A percentile compares a stretch with the other conserved stretches of the same genome.
These are phyloP conservation scores for Beta lomatogona DNA, from an alignment of 179 eudicot genomes.

Conservation along the genomic window DNA sequence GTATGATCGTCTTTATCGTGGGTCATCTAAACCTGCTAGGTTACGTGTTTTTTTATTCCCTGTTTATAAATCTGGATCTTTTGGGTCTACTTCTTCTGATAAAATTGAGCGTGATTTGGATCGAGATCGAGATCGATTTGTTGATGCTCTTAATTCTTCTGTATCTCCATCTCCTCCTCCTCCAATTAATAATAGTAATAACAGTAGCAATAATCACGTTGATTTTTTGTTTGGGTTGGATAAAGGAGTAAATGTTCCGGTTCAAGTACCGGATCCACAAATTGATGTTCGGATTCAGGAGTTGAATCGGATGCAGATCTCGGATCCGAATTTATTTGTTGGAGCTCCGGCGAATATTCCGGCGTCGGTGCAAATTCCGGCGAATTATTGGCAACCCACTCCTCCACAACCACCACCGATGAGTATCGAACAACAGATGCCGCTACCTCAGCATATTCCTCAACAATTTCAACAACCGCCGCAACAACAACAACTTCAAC, in stretches of 20 bases:
- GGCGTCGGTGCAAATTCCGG: constrained; percentile 31
- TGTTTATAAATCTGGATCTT: constrained; percentile 12
- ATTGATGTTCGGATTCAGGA: constrained; percentile 58
- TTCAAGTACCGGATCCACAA: constrained; percentile 35
- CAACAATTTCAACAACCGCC: constrained; percentile 12
- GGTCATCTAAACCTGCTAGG: constrained; percentile 57
- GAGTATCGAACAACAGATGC: constrained; percentile 19
- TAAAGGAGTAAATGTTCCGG: constrained; percentile 28
- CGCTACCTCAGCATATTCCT: constrained; percentile 25
- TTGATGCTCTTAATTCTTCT: constrained; percentile 42
- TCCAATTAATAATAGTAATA: too few relatives aligned
- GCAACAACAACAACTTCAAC: constrained; percentile 15
- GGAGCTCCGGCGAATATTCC: constrained; percentile 26
- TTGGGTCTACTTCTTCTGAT: constrained; percentile 28
- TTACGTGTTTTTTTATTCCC: constrained; percentile 59
- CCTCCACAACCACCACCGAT: constrained; percentile 32
- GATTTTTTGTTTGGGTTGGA: constrained; percentile 66
- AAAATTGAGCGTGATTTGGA: constrained; percentile 33
- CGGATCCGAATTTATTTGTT: constrained; percentile 27
- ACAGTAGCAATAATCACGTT: constrained; percentile 23
- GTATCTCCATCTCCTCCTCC: constrained; percentile 22
- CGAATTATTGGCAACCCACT: constrained; percentile 38
- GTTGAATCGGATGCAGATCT: constrained; percentile 50
- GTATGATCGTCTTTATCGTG: constrained; percentile 54
- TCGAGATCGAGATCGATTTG: constrained; percentile 49